Evolutionary conservation across 495 filamentous ascomycete species (phyloP), one percentile per base, ranked within the genome.

Genomic region (Penicillium longicatenatum): DNA sequence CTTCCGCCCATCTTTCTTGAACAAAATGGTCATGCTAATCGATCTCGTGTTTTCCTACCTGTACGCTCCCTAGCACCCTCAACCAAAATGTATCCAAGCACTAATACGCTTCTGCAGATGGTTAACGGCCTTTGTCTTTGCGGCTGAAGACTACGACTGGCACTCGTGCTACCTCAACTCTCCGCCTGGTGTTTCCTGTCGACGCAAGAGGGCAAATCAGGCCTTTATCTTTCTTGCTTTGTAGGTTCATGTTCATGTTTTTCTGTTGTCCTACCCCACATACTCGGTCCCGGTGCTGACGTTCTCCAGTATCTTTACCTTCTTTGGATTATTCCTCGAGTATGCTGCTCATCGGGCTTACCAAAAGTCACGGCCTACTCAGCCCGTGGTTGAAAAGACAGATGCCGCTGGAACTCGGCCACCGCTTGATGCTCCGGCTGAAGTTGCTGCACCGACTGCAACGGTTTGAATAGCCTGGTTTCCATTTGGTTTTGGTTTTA

Each of bases 11-110:
- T 74, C 71, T 5, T 46, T 61, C 4, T 63, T 79, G 14, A 69
- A 73, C 70, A 74, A 71, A 52, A 77, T 75, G 29, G 69, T 82
- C 37, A 68, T 84, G 22, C 54, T 76, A 1, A 83, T 86, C 66
- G 83, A 85, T 64, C 62, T 86, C 26, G 70, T 86, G 60, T 86
- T 87, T 70, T 85, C 83, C 2, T 86, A 87, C 60, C 80, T 87
- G 76, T 79, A 73, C 24, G 70, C 63, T 45, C 10, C 20, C 33
- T 9, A 9, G n/a, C 21, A 26, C 33, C 48, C 8, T 20, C n/a
- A 37, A 5, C 30, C 33, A 19, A 20, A 50, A n/a, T 6, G 11
- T 42, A 17, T 42, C 43, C 21, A 22, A 31, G 33, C 8, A 17
- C 31, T 35, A 35, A 35, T 35, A 14, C 3, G 10, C 59, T 67